A percentile compares a stretch with the other conserved stretches of the same genome.
Conservation (phyloP, 768 basidiomycete genomes). For the Dendrothele bispora region DNA sequence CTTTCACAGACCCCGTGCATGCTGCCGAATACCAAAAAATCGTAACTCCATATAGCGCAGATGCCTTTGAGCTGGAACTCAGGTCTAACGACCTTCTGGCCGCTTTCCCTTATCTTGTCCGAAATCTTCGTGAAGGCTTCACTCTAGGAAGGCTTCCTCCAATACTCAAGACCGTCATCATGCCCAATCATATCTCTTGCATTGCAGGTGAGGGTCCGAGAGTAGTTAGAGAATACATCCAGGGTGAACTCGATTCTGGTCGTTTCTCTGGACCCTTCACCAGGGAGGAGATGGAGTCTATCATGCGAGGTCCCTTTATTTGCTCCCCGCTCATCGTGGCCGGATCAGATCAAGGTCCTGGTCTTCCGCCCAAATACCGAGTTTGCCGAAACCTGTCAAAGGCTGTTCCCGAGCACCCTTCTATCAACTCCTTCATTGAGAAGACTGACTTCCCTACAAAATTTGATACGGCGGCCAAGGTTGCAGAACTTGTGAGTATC, state of each 20-base stretch:
- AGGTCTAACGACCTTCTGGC: background rate
- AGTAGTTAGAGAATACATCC: constrained; percentile 16
- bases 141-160: constrained; percentile 32
- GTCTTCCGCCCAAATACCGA: constrained; percentile 2
- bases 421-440: constrained; percentile 8
- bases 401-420: background rate
- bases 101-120: background rate
- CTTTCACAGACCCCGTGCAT: too few species aligned
- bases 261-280: constrained; percentile 22
- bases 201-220: background rate
- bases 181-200: constrained; percentile 21
- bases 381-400: constrained; percentile 13
- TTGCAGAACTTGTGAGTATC: constrained; percentile 9
- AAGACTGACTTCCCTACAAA: constrained; percentile 6
- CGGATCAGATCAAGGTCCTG: constrained; percentile 2
- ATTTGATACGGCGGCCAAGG: constrained; percentile 3
- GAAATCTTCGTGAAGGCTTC: constrained; percentile 38
- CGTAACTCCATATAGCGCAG: background rate
- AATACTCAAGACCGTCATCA: constrained; percentile 15
- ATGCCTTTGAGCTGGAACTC: background rate
- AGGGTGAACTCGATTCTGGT: constrained; percentile 10
- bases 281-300: constrained; percentile 13
- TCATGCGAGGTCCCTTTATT: constrained; percentile 11
- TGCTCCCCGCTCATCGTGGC: constrained; percentile 9
- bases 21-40: background rate